A percentile compares a stretch with the other conserved stretches of the same genome.
phyloP scores from a whole-genome alignment of 2,329 filamentous ascomycete genomes.

The Camillea tinctor region DNA sequence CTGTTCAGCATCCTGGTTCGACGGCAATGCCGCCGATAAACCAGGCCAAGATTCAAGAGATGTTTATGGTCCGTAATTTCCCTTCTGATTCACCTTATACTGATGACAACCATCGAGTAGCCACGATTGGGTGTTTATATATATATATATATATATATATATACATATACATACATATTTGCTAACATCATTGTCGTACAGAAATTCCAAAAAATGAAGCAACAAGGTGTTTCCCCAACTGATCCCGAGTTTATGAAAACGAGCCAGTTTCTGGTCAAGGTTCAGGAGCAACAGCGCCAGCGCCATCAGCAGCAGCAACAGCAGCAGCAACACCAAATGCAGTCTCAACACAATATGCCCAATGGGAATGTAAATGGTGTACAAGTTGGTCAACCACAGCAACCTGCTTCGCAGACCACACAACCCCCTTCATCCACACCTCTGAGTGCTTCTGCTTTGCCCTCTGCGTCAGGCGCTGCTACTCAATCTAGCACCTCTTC shows the following conservation, averaged over 20 bases:
- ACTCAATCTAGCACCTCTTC: conserved; percentile 33
- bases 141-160: conserved; percentile 2
- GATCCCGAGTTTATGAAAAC: conserved; percentile 88
- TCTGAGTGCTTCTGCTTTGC: conserved; percentile 40
- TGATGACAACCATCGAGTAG: conserved; percentile 1
- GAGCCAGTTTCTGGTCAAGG: conserved; percentile 69
- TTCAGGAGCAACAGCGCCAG: conserved; percentile 65
- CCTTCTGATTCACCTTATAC: neutral
- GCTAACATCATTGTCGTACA: conserved; percentile 46
- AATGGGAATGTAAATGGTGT: conserved; percentile 57
- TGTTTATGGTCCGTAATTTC: conserved; percentile 53
- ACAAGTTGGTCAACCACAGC: conserved; percentile 40
- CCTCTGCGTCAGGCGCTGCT: conserved; percentile 33
- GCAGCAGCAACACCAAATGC: conserved; percentile 42
- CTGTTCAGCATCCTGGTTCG: conserved; percentile 64
- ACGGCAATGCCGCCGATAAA: conserved; percentile 64
- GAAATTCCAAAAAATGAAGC: conserved; percentile 90
- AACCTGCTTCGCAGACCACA: conserved; percentile 31
- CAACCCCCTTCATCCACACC: conserved; percentile 37
- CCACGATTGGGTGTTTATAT: conserved; percentile 7
- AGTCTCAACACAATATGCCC: conserved; percentile 45
- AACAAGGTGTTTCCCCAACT: conserved; percentile 72
- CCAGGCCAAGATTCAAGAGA: conserved; percentile 74
- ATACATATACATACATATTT: conserved; percentile 4
- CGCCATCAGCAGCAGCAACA: conserved; percentile 56